Evolutionary conservation across 306 rosid genomes (phyloP), one percentile per base, ranked within the genome.

Genomic region (Crotalaria pallida): DNA sequence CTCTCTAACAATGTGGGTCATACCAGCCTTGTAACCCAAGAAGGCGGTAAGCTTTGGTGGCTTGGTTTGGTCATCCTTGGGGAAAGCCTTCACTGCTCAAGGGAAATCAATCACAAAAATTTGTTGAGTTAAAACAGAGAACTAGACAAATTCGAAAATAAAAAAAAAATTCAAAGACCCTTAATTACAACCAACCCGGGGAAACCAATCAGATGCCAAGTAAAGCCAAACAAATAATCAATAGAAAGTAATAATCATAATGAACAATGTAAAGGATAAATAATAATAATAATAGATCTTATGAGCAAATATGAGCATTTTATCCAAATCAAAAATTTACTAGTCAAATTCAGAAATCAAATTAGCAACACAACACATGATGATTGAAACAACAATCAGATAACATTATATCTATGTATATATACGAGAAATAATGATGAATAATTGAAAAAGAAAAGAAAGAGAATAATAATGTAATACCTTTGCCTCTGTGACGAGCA

Each of bases 1-100:
- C 61, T 91, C 97, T 52, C 97, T 73, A 2, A 91, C 97, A 78
- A 91, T 86, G 77, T 91, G 97, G 11, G 97, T 91, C 96, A 91
- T 91, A 44, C 96, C 89, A 56, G 97, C 97, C 89, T 91, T 91
- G 83, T 91, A 88, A 41, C 96, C 96, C 71, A 88, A 65, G 27
- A 91, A 91, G 19, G 96, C 92, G 59, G 92, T 91, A 1, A 91
- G 76, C 72, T 77, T 86, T 53, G 92, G 89, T n/a, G 85, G 31
- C 75, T 91, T 86, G 75, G 48, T 49, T 45, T 82, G 86, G 48
- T 88, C 92, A 88, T 91, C 97, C 85, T 80, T 88, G 2, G 97
- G 97, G 77, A 91, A 91, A 22, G 97, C 86, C 92, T 91, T 91
- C 92, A 88, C 97, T 88, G 90, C 70, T 68, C 0, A 3, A 31